Percentiles rank a stretch among this genome's conserved stretches.
These are phyloP conservation scores for Lasiodiplodia gonubiensis DNA, from an alignment of 2,329 filamentous ascomycete species.

Conservation along the genomic window DNA sequence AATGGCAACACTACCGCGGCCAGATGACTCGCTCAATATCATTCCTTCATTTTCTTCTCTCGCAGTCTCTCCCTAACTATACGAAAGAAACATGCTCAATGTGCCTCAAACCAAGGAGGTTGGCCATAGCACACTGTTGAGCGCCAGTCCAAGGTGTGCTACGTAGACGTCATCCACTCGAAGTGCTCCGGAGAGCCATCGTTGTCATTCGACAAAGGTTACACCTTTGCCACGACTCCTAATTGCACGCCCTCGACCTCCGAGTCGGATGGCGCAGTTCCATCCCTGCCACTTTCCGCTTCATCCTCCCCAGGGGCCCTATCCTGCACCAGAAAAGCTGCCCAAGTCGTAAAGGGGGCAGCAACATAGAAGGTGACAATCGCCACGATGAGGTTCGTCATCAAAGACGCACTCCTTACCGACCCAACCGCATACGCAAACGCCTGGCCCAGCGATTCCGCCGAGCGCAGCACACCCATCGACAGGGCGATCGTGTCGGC, in stretches of 20 bases:
- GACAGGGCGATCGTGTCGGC: constrained; percentile 58
- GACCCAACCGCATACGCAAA: constrained; percentile 57
- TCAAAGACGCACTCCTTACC: constrained; percentile 49
- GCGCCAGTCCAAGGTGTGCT: too few species aligned
- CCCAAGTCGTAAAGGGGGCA: constrained; percentile 40
- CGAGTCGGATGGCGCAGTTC: background rate
- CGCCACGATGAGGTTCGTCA: constrained; percentile 56
- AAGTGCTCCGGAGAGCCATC: too few species aligned
- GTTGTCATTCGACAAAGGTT: too few species aligned
- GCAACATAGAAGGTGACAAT: constrained; percentile 55
- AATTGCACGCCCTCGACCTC: background rate
- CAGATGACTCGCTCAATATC: too few species aligned
- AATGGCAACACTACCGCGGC: too few species aligned
- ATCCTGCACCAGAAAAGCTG: constrained; percentile 29
- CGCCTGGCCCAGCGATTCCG: constrained; percentile 56
- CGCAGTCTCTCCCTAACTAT: too few species aligned
- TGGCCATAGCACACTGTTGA: too few species aligned
- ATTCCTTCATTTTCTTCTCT: too few species aligned
- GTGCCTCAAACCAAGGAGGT: too few species aligned
- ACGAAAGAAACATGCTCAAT: too few species aligned
- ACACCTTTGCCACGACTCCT: background rate
- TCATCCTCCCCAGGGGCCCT: constrained; percentile 1
- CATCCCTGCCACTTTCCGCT: background rate
- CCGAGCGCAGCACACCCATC: constrained; percentile 56
- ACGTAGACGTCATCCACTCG: too few species aligned